A percentile compares a stretch with the other conserved stretches of the same genome.
Conservation (phyloP, 2,329 filamentous ascomycete species). For the Ophiostoma sp. region DNA sequence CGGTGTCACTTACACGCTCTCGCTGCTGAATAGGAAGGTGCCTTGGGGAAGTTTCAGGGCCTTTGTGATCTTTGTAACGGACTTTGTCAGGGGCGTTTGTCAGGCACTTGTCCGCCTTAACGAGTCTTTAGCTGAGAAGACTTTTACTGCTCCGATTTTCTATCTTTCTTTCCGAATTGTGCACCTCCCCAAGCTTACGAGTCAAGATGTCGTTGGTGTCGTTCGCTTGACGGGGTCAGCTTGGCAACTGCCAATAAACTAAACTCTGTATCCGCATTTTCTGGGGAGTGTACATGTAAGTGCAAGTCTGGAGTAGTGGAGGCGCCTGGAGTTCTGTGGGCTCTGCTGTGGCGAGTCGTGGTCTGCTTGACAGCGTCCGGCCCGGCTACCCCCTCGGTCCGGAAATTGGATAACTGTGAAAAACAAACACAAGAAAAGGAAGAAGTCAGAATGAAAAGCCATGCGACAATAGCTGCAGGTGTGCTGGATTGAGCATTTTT, state of each 20-base stretch:
- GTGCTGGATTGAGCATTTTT: not conserved
- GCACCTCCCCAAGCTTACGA: not conserved
- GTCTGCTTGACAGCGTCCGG: not conserved
- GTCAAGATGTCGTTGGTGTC: constrained; percentile 11
- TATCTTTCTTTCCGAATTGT: not conserved
- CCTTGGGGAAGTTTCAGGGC: not conserved
- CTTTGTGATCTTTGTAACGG: not conserved
- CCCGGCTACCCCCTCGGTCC: not conserved
- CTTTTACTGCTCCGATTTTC: not conserved
- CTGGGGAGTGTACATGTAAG: not conserved
- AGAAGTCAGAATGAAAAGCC: not conserved
- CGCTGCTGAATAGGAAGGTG: not conserved
- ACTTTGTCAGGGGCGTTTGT: not conserved
- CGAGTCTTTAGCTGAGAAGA: no score
- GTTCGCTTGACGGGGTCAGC: not conserved
- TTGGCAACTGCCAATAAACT: not conserved
- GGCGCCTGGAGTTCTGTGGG: not conserved
- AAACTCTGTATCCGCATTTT: constrained; percentile 2
- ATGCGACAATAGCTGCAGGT: not conserved
- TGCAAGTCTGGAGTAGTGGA: not conserved
- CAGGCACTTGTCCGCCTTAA: no score
- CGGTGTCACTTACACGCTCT: not conserved
- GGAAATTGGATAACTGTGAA: not conserved
- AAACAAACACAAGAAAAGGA: not conserved
- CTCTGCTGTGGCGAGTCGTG: not conserved